A percentile compares a stretch with the other conserved stretches of the same genome.
Conservation (phyloP, 495 filamentous ascomycete genomes). For the Beverwykella pulmonaria region DNA sequence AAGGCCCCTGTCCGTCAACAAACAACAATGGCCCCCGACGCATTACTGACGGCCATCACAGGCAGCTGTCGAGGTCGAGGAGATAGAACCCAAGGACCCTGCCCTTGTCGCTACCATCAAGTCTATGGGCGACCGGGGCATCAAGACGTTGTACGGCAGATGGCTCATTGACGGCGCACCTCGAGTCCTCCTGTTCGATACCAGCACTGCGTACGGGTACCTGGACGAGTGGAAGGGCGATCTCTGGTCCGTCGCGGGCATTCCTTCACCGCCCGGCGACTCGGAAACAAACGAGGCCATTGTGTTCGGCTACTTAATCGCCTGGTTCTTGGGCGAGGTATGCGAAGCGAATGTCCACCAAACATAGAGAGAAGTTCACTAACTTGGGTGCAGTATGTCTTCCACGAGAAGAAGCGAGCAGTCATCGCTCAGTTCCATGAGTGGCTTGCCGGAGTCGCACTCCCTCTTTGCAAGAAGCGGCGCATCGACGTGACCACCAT, state of each 20-base stretch:
- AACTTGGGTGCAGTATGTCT: constrained; percentile 69
- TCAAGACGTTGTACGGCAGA: constrained; percentile 87
- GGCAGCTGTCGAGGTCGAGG: constrained; percentile 96
- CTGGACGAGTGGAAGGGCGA: constrained; percentile 97
- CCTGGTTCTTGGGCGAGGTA: constrained; percentile 98
- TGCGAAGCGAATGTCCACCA: background rate
- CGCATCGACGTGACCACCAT: constrained; percentile 97
- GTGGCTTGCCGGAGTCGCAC: constrained; percentile 95
- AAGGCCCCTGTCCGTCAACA: constrained; percentile 43
- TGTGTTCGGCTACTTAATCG: constrained; percentile 95
- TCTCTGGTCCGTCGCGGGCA: constrained; percentile 89
- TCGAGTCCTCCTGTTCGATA: constrained; percentile 91
- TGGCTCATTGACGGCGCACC: constrained; percentile 98
- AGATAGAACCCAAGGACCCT: constrained; percentile 79
- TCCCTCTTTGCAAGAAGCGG: constrained; percentile 88
- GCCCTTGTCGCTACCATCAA: constrained; percentile 79
- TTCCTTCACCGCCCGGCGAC: constrained; percentile 87
- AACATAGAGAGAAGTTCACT: constrained; percentile 11
- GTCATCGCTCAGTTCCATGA: constrained; percentile 99
- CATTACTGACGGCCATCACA: constrained; percentile 10
- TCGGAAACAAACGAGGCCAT: constrained; percentile 97
- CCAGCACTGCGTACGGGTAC: constrained; percentile 85
- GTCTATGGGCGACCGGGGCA: constrained; percentile 87
- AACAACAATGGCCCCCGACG: background rate
- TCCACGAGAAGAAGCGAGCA: constrained; percentile 83